Percentiles rank a stretch among this genome's conserved stretches.
Conservation (phyloP, 208 protist species). For the Leishmania guyanensis region DNA sequence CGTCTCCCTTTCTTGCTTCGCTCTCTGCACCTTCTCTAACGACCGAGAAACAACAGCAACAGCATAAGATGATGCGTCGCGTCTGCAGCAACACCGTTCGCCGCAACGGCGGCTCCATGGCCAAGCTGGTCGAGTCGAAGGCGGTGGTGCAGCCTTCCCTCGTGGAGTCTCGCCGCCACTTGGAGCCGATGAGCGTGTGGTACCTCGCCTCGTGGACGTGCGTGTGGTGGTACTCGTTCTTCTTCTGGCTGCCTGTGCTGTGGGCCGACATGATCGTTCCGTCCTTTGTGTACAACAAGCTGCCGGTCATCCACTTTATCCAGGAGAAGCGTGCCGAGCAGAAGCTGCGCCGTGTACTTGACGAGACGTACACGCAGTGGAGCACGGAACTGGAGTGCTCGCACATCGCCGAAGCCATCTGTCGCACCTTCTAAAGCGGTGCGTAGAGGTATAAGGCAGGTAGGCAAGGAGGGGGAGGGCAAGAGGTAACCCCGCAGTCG, state of each 20-base stretch:
- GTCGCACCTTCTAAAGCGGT: conserved; percentile 69
- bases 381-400: conserved; percentile 72
- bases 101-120: conserved; percentile 39
- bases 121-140: conserved; percentile 38
- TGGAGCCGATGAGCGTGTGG: conserved; percentile 90
- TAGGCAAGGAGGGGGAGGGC: neutral
- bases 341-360: conserved; percentile 83
- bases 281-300: conserved; percentile 87
- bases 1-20: conserved; percentile 11
- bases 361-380: conserved; percentile 89
- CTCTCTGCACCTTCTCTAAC: conserved; percentile 12
- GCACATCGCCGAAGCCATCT: conserved; percentile 81
- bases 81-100: conserved; percentile 39
- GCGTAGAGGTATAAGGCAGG: neutral
- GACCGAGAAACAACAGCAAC: neutral
- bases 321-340: conserved; percentile 88
- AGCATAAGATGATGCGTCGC: conserved; percentile 43
- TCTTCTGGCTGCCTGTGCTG: conserved; percentile 90
- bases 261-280: conserved; percentile 85
- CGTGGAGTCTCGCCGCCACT: conserved; percentile 60
- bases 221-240: conserved; percentile 89
- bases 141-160: conserved; percentile 35
- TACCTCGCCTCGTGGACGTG: conserved; percentile 86
- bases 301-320: conserved; percentile 87
- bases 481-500: neutral